Base-by-base conservation (phyloP, 2,329 filamentous ascomycete genomes). In the Phialophora verrucosa region DNA sequence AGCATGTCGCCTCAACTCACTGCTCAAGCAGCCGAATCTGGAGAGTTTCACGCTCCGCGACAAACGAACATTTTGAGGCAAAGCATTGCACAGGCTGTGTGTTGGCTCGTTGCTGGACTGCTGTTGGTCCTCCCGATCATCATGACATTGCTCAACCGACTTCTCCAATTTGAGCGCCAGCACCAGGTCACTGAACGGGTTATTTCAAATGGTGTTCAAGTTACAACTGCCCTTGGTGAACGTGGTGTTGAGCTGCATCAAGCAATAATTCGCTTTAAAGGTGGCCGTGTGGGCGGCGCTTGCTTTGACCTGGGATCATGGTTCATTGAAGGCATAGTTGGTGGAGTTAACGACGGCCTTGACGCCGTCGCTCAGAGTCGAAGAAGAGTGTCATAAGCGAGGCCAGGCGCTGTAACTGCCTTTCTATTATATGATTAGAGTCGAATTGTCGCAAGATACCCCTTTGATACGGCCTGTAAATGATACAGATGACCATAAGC, bases 301-400 rank as follows among this genome's bases (percentile, higher is more conserved):
- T 74, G 91, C 25, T 81, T 84, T 20, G 84, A 86, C 35, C 73
- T 85, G 10, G 82, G 84, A 2, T 75, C 83, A 2, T 92, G 89
- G 86, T 84, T 87, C 72, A 76, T 90, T 1, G 83, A 88, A 68
- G 85, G 87, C 23, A 78, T 92, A 59, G 83, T 87, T 1, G 88
- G 87, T 14, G 90, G 90, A 0, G 79, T 92, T 50, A 87, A 87
- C 71, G 88, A 91, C 71, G 88, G 90, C 25, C 47, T 69, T 42
- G 65, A 69, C 51, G 65, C 65, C 27, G 62, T 67, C 12, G 62
- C 68, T 49, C 65, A 64, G 53, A 58, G 57, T 44, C 64, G 65
- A 5, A 79, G 82, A 42, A 82, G 81, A 1, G 83, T 87, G 67
- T 85, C 85, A 0, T 79, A 87, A 75, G 74, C 77, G 25, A 59